Evolutionary conservation across 2,329 filamentous ascomycete genomes (phyloP).

Genomic region (Fusarium penzigii): DNA sequence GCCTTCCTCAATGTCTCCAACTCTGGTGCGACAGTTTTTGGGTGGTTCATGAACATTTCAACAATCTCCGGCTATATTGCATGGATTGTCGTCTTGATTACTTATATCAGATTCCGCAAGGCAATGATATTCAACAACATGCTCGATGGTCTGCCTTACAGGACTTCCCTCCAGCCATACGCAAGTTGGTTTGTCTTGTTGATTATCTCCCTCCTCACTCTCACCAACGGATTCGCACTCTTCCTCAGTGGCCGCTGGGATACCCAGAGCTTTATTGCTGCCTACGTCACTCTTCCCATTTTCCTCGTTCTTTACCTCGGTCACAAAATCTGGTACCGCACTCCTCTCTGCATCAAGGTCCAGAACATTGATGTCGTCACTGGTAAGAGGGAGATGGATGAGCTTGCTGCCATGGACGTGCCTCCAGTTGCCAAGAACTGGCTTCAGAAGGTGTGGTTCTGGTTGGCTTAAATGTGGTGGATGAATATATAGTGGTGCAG

Average conservation of each 20-base stretch:
- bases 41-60: background rate
- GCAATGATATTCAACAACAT: slow-evolving; percentile 55
- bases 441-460: slow-evolving; percentile 9
- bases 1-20: slow-evolving; percentile 1
- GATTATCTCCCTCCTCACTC: slow-evolving; percentile 14
- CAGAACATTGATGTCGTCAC: slow-evolving; percentile 6
- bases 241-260: slow-evolving; percentile 18
- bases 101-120: slow-evolving; percentile 15
- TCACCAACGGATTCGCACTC: slow-evolving; percentile 22
- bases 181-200: slow-evolving; percentile 39
- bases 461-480: slow-evolving; percentile 2
- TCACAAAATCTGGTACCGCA: slow-evolving; percentile 11
- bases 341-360: slow-evolving; percentile 1
- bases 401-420: slow-evolving; percentile 5
- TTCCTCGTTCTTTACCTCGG: slow-evolving; percentile 20
- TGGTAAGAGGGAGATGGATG: slow-evolving; percentile 12
- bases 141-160: slow-evolving; percentile 47
- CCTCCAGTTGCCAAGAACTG: slow-evolving; percentile 6
- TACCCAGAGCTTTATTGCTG: slow-evolving; percentile 16
- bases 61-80: background rate
- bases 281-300: slow-evolving; percentile 21
- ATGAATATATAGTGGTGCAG: background rate
- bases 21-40: background rate
- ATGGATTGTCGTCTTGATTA: background rate
- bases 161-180: slow-evolving; percentile 58